These are phyloP conservation scores for Sclerotinia subarctica DNA, from an alignment of 2,329 filamentous ascomycete species.

Conservation along the genomic window DNA sequence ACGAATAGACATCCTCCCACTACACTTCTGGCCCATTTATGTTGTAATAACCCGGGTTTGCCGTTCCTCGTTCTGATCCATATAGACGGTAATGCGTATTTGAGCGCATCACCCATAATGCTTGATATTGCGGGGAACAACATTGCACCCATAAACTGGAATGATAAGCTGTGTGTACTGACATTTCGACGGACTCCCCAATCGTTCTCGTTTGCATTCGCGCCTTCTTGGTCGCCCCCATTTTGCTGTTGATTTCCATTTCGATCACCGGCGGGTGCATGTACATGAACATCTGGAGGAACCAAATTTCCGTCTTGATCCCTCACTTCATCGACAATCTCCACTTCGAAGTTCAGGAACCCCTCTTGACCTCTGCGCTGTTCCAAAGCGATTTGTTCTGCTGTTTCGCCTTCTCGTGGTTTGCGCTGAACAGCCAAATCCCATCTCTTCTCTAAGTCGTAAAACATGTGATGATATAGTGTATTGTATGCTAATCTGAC, in stretches of 20 bases:
- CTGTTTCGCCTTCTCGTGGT: conserved; percentile 38
- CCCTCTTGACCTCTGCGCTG: conserved; percentile 36
- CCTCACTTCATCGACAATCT: conserved; percentile 26
- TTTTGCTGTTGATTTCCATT: neutral
- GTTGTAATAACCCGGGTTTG: conserved; percentile 59
- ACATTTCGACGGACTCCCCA: conserved; percentile 37
- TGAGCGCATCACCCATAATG: conserved; percentile 71
- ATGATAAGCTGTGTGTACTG: conserved; percentile 53
- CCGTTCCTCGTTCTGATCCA: conserved; percentile 51
- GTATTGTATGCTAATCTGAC: conserved; percentile 61
- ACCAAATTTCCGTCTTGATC: conserved; percentile 11
- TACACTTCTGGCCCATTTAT: conserved; percentile 84
- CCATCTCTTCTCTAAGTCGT: conserved; percentile 36
- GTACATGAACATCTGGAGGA: neutral
- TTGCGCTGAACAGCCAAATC: conserved; percentile 36
- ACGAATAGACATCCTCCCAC: conserved; percentile 87
- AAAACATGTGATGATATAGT: conserved; percentile 47
- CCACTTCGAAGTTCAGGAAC: conserved; percentile 31
- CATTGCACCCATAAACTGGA: conserved; percentile 64
- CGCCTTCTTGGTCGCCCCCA: neutral
- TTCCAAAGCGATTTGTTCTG: conserved; percentile 39
- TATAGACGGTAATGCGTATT: conserved; percentile 61
- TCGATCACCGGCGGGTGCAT: neutral
- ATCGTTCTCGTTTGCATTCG: conserved; percentile 18
- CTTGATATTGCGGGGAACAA: conserved; percentile 81